Percentiles rank a stretch among this genome's conserved stretches.
Conservation (phyloP, 805 yeast species). For the Gaillardinia entomophila region DNA sequence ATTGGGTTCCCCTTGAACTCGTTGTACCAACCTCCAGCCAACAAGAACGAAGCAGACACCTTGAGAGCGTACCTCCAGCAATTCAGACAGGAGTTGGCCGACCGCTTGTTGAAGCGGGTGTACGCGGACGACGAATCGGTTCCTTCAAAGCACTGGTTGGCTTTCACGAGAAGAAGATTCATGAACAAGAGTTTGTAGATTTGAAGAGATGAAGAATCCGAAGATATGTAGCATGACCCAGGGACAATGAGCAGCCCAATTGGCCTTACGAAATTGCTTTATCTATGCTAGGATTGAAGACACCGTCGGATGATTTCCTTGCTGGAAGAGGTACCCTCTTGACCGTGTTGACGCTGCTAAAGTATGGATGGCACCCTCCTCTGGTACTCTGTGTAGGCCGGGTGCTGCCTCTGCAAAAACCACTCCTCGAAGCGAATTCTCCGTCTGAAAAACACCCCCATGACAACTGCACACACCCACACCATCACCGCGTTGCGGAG, state of each 20-base stretch:
- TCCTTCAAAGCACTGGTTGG: conserved; percentile 94
- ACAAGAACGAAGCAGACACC: conserved; percentile 70
- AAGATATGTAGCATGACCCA: no score
- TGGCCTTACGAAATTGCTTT: no score
- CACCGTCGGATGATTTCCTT: no score
- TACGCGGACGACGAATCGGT: conserved; percentile 50
- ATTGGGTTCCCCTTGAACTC: conserved; percentile 89
- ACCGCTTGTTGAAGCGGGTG: conserved; percentile 68
- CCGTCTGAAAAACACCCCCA: conserved; percentile 19
- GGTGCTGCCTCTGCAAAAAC: conserved; percentile 17
- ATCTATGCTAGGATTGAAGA: no score
- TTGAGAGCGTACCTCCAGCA: conserved; percentile 81
- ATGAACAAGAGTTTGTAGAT: conserved; percentile 80
- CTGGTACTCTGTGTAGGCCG: conserved; percentile 21
- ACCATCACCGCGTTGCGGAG: conserved; percentile 17
- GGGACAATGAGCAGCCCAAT: no score
- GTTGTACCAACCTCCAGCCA: conserved; percentile 66
- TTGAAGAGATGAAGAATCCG: no score
- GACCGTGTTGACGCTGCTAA: no score
- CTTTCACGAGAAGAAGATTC: conserved; percentile 89
- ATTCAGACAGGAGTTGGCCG: conserved; percentile 90
- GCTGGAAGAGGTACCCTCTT: no score
- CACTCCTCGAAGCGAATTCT: conserved; percentile 33
- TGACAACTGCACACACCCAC: conserved; percentile 9
- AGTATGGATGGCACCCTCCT: no score